Evolutionary conservation across 176 grass and related monocot genomes (phyloP).

Genomic region (Eleusine indica): DNA sequence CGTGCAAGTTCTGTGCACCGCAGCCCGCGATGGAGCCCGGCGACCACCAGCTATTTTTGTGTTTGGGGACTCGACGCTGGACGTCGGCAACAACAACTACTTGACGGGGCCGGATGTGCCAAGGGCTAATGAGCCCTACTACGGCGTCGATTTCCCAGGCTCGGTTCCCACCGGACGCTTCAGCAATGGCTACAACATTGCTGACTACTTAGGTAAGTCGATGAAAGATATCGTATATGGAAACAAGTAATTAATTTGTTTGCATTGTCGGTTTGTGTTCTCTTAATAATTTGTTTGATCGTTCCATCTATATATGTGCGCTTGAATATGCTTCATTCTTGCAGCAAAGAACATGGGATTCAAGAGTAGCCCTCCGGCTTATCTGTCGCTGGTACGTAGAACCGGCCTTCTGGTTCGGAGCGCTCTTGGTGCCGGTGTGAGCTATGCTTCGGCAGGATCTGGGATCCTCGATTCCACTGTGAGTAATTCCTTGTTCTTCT

Average conservation of each 20-base stretch:
- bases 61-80: conserved; percentile 46
- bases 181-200: conserved; percentile 60
- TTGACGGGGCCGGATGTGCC: not conserved
- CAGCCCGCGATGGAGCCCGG: not conserved
- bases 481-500: not conserved
- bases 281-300: not conserved
- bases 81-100: conserved; percentile 55
- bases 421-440: conserved; percentile 28
- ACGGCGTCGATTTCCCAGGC: conserved; percentile 48
- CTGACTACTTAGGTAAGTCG: conserved; percentile 46
- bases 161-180: conserved; percentile 45
- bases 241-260: not conserved
- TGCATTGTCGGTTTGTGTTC: not conserved
- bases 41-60: conserved; percentile 38
- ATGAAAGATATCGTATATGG: not conserved
- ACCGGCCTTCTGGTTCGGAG: not conserved
- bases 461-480: conserved; percentile 55
- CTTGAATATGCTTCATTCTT: not conserved
- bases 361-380: conserved; percentile 42
- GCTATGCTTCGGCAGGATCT: conserved; percentile 56
- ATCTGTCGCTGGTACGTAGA: conserved; percentile 16
- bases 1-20: not conserved
- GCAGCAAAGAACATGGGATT: conserved; percentile 50
- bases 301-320: not conserved
- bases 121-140: conserved; percentile 41